Conservation (phyloP, 2,329 filamentous ascomycete species). For the Anisogramma anomala region DNA sequence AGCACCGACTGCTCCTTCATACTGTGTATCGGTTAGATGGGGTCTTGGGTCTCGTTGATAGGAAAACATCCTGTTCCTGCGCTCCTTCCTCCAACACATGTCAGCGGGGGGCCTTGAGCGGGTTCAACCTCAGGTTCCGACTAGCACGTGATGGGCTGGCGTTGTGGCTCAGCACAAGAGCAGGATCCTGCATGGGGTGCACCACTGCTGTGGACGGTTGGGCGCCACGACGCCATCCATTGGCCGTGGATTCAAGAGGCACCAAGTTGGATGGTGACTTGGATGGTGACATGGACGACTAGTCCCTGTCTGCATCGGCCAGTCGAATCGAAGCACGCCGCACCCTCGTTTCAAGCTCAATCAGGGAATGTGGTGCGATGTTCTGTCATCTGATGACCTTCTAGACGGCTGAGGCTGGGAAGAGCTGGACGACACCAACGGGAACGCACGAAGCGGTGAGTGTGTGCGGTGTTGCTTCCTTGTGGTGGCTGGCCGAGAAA, state of each 20-base stretch:
- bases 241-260: neutral
- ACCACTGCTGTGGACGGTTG: neutral
- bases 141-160: slow-evolving; percentile 8
- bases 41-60: no score
- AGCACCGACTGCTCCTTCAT: no score
- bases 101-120: slow-evolving; percentile 11
- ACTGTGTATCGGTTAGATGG: no score
- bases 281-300: neutral
- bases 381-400: neutral
- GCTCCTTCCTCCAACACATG: slow-evolving; percentile 7
- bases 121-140: neutral
- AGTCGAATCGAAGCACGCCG: neutral
- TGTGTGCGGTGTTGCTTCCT: neutral
- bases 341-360: neutral
- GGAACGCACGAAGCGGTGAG: slow-evolving; percentile 6
- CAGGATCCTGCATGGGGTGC: neutral
- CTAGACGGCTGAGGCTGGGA: no score
- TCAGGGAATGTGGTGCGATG: neutral
- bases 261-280: no score
- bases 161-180: no score
- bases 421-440: neutral
- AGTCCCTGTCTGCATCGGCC: neutral
- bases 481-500: no score
- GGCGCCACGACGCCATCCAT: neutral
- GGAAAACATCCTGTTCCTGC: no score